A percentile compares a stretch with the other conserved stretches of the same genome.
These are phyloP conservation scores for Phytophthora hybrid DNA, from an alignment of 352 stramenopile genomes.

Conservation along the genomic window DNA sequence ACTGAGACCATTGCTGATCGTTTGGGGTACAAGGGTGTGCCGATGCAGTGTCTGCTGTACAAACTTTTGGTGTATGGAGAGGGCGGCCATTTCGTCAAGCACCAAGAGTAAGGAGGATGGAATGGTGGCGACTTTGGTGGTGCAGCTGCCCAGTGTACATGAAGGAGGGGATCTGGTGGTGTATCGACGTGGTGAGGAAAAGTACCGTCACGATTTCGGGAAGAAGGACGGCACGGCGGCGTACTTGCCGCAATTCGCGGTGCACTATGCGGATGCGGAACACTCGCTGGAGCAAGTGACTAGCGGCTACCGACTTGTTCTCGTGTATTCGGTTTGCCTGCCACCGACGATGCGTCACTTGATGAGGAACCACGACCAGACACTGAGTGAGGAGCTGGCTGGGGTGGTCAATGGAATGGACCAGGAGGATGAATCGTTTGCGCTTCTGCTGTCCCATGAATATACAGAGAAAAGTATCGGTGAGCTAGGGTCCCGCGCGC, in stretches of 20 bases:
- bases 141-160: slow-evolving; percentile 39
- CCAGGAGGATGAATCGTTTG: slow-evolving; percentile 37
- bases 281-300: slow-evolving; percentile 22
- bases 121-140: slow-evolving; percentile 56
- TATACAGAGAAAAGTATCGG: slow-evolving; percentile 22
- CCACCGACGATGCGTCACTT: slow-evolving; percentile 12
- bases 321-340: slow-evolving; percentile 33
- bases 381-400: neutral
- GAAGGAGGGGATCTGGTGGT: slow-evolving; percentile 31
- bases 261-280: slow-evolving; percentile 25
- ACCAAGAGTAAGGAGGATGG: slow-evolving; percentile 58
- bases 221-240: slow-evolving; percentile 1
- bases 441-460: slow-evolving; percentile 19
- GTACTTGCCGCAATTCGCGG: slow-evolving; percentile 19
- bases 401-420: neutral
- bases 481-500: slow-evolving; percentile 10
- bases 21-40: slow-evolving; percentile 14
- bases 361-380: slow-evolving; percentile 6
- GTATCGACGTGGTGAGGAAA: slow-evolving; percentile 14
- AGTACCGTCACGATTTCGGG: slow-evolving; percentile 31
- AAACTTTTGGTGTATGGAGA: slow-evolving; percentile 60
- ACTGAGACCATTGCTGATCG: slow-evolving; percentile 3
- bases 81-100: slow-evolving; percentile 48
- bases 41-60: slow-evolving; percentile 36
- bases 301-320: slow-evolving; percentile 19